Conservation (phyloP, 2,329 filamentous ascomycete species). For the Aspergillus texensis region DNA sequence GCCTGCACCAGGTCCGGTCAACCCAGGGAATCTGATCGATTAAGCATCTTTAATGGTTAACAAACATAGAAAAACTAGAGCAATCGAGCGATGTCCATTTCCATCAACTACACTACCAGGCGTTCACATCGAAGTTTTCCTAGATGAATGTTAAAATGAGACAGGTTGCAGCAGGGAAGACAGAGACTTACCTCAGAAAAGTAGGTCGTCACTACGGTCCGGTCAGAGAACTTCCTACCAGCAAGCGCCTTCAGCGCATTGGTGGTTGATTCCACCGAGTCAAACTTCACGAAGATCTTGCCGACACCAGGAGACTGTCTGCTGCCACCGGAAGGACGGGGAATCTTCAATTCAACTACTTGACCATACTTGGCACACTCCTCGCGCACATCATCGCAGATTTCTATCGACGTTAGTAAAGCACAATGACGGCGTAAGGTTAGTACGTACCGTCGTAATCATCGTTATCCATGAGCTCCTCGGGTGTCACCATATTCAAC, state of each 20-base stretch:
- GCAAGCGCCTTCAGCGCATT: constrained; percentile 88
- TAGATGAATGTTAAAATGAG: constrained; percentile 42
- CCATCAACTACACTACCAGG: constrained; percentile 65
- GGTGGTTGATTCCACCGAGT: constrained; percentile 73
- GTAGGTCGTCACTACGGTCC: constrained; percentile 94
- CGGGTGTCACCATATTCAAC: constrained; percentile 97
- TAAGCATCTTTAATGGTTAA: background rate
- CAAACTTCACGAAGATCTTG: constrained; percentile 97
- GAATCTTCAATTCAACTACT: constrained; percentile 88
- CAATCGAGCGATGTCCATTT: background rate
- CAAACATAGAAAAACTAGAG: background rate
- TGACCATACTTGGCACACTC: constrained; percentile 91
- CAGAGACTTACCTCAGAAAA: constrained; percentile 75
- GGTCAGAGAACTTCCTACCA: constrained; percentile 91
- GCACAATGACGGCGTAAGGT: background rate
- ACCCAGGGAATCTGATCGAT: constrained; percentile 6
- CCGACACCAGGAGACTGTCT: constrained; percentile 87
- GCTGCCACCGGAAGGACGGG: constrained; percentile 79
- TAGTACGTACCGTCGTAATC: constrained; percentile 81
- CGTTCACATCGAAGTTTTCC: constrained; percentile 92
- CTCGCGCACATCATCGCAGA: constrained; percentile 88
- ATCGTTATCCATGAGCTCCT: constrained; percentile 90
- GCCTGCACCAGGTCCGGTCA: constrained; percentile 4
- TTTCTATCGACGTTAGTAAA: constrained; percentile 64
- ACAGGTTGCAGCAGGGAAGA: background rate